Evolutionary conservation across 2,329 filamentous ascomycete genomes (phyloP).

Genomic region (Sclerotinia glacialis): DNA sequence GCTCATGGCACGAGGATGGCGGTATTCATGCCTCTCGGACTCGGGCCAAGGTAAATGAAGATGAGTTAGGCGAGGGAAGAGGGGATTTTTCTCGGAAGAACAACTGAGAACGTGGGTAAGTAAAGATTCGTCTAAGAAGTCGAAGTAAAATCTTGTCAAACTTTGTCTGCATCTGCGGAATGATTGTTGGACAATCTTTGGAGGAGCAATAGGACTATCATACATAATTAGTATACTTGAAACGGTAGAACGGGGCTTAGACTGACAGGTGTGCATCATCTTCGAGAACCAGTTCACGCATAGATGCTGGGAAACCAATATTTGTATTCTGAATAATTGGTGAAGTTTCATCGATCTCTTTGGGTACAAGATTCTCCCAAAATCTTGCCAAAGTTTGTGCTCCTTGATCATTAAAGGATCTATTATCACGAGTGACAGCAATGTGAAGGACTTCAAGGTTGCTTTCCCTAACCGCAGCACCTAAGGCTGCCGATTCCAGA

Average conservation of each 20-base stretch:
- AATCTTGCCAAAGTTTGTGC: conserved; percentile 17
- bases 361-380: conserved; percentile 15
- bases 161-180: conserved; percentile 16
- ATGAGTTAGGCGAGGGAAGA: conserved; percentile 17
- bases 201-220: conserved; percentile 14
- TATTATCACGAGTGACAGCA: conserved; percentile 20
- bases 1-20: conserved; percentile 26
- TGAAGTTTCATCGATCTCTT: conserved; percentile 18
- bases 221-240: not conserved
- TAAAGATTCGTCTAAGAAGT: conserved; percentile 20
- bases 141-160: conserved; percentile 20
- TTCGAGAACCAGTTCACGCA: conserved; percentile 21
- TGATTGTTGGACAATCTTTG: conserved; percentile 19
- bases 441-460: conserved; percentile 21
- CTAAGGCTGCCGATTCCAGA: conserved; percentile 21
- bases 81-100: not conserved
- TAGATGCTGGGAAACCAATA: conserved; percentile 18
- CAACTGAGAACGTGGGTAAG: conserved; percentile 1
- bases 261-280: conserved; percentile 22
- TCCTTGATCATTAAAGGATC: conserved; percentile 18
- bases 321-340: conserved; percentile 10
- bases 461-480: conserved; percentile 15
- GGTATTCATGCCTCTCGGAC: conserved; percentile 20
- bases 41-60: conserved; percentile 21
- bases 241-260: not conserved